Conservation (phyloP, 1,284 basidiomycete genomes). For the Ganoderma sp. region DNA sequence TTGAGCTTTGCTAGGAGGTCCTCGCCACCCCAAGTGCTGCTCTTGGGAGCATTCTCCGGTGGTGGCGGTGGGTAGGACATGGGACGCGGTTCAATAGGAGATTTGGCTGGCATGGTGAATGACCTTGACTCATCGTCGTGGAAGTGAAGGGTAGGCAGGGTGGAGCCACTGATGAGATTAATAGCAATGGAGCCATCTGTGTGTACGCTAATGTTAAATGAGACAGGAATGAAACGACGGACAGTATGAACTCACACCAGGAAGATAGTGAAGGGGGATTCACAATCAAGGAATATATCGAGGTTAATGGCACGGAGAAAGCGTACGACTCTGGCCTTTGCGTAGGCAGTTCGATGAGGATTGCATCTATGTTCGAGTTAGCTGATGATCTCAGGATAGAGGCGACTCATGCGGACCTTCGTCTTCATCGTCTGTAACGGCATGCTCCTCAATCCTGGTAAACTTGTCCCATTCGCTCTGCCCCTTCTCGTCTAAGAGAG, state of each 20-base stretch:
- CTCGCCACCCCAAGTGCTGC: conserved; percentile 80
- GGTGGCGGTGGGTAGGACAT: conserved; percentile 70
- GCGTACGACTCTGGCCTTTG: conserved; percentile 89
- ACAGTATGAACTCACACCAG: conserved; percentile 71
- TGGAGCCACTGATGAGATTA: conserved; percentile 89
- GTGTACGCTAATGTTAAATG: not conserved
- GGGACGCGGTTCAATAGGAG: conserved; percentile 43
- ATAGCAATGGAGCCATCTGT: conserved; percentile 78
- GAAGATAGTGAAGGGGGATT: conserved; percentile 84
- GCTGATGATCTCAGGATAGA: conserved; percentile 11
- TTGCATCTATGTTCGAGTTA: conserved; percentile 60
- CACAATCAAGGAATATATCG: conserved; percentile 89
- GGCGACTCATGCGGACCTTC: conserved; percentile 55
- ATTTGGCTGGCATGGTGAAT: conserved; percentile 59
- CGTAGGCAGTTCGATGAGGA: conserved; percentile 78
- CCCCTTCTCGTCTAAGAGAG: conserved; percentile 76
- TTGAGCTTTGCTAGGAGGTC: conserved; percentile 78
- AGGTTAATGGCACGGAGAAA: conserved; percentile 89
- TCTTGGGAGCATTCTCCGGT: conserved; percentile 48
- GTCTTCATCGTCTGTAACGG: conserved; percentile 65
- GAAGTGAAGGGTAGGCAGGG: conserved; percentile 90
- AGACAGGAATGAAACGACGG: conserved; percentile 21
- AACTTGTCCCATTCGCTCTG: conserved; percentile 85
- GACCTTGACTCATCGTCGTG: conserved; percentile 95
- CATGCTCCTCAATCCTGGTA: conserved; percentile 76